A percentile compares a stretch with the other conserved stretches of the same genome.
These are phyloP conservation scores for Aureobasidium namibiae DNA, from an alignment of 2,329 filamentous ascomycete genomes.

Conservation along the genomic window DNA sequence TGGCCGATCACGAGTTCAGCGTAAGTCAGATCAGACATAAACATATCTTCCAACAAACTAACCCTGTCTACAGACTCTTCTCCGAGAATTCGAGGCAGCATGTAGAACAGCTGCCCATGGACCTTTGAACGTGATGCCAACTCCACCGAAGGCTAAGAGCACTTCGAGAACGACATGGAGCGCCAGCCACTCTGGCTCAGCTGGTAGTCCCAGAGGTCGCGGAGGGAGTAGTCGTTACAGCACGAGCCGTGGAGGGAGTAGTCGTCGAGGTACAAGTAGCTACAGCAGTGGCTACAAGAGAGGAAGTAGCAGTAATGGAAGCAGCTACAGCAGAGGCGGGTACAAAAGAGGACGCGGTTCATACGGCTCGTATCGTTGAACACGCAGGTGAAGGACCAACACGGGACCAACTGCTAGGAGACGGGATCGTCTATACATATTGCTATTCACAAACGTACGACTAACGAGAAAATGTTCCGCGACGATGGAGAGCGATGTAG, in stretches of 20 bases:
- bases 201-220: background rate
- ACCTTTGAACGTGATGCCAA: background rate
- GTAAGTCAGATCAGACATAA: constrained; percentile 23
- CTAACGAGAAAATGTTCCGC: background rate
- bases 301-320: too few relatives aligned
- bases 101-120: constrained; percentile 5
- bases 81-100: constrained; percentile 1
- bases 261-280: background rate
- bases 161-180: background rate
- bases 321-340: background rate
- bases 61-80: background rate
- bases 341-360: too few relatives aligned
- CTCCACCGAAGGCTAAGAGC: background rate
- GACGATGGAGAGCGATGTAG: background rate
- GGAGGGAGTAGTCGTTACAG: background rate
- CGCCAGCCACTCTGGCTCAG: background rate
- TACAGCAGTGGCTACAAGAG: background rate
- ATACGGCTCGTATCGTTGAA: background rate
- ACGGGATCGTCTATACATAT: background rate
- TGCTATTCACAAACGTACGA: background rate
- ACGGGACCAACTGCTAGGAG: too few relatives aligned
- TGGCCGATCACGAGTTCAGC: constrained; percentile 48
- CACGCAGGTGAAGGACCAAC: background rate
- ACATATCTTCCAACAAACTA: background rate
- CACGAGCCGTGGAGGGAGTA: background rate